Evolutionary conservation across 2,329 filamentous ascomycete species (phyloP).

Genomic region (Xylariaceae sp.): DNA sequence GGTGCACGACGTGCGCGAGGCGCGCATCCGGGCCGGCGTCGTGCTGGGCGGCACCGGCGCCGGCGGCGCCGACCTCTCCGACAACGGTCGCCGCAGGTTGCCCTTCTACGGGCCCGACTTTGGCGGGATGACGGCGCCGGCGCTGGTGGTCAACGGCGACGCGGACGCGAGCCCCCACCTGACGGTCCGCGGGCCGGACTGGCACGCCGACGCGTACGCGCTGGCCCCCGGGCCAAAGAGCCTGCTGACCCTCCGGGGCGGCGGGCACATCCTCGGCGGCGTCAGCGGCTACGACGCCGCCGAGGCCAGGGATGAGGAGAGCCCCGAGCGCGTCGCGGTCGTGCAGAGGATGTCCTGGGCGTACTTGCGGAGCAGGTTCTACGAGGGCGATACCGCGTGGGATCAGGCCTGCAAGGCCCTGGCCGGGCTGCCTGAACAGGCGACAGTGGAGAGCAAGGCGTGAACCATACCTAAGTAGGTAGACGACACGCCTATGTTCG

Average conservation of each 20-base stretch:
- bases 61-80: conserved; percentile 22
- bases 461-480: too few relatives aligned
- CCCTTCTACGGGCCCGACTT: conserved; percentile 28
- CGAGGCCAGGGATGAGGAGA: conserved; percentile 23
- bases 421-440: conserved; percentile 16
- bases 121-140: conserved; percentile 25
- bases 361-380: conserved; percentile 29
- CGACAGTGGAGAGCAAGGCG: conserved; percentile 23
- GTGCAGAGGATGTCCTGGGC: conserved; percentile 32
- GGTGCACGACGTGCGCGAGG: conserved; percentile 15
- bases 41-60: conserved; percentile 26
- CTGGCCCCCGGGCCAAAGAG: conserved; percentile 26
- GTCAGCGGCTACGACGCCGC: conserved; percentile 29
- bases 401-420: conserved; percentile 21
- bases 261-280: conserved; percentile 29
- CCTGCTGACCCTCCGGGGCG: conserved; percentile 24
- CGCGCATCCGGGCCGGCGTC: conserved; percentile 30
- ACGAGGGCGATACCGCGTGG: conserved; percentile 27
- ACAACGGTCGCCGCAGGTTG: conserved; percentile 19
- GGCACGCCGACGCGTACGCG: conserved; percentile 31
- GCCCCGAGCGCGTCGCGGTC: conserved; percentile 24
- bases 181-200: conserved; percentile 27
- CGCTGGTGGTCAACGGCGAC: conserved; percentile 32
- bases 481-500: too few relatives aligned
- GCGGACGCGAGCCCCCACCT: conserved; percentile 27